These are phyloP conservation scores for Oropetium thomaeum DNA, from an alignment of 176 grass and related monocot species.

Conservation along the genomic window DNA sequence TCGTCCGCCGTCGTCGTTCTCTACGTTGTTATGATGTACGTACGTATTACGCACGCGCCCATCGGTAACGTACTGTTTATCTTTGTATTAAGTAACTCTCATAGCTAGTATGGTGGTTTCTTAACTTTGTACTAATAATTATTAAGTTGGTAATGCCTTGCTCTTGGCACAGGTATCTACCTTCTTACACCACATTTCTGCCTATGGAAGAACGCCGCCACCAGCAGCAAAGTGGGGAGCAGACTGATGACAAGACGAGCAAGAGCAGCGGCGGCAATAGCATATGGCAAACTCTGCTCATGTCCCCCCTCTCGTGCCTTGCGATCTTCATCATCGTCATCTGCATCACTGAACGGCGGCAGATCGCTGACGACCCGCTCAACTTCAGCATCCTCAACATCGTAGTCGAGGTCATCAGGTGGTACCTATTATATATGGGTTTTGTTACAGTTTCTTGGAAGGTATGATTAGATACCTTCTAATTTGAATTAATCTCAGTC, in stretches of 20 bases:
- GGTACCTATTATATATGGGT: too few relatives aligned
- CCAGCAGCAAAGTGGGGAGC: not conserved
- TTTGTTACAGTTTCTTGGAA: too few relatives aligned
- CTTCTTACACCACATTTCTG: conserved; percentile 58
- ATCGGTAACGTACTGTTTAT: not conserved
- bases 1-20: conserved; percentile 61
- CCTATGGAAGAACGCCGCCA: conserved; percentile 20
- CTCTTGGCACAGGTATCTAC: conserved; percentile 50
- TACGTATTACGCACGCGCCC: not conserved
- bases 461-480: too few relatives aligned
- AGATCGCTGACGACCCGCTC: conserved; percentile 51
- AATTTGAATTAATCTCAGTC: too few relatives aligned
- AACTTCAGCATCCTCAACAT: conserved; percentile 71
- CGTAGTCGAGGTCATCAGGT: conserved; percentile 63
- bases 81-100: too few relatives aligned
- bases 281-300: conserved; percentile 37
- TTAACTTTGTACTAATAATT: not conserved
- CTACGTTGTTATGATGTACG: conserved; percentile 75
- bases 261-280: not conserved
- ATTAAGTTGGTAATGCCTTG: not conserved
- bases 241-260: not conserved
- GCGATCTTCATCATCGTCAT: conserved; percentile 51
- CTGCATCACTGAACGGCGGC: conserved; percentile 64
- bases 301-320: conserved; percentile 56
- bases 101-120: not conserved